Base-by-base conservation (phyloP, 192 early-diverging fungal species). In the Coemansia pectinata region DNA sequence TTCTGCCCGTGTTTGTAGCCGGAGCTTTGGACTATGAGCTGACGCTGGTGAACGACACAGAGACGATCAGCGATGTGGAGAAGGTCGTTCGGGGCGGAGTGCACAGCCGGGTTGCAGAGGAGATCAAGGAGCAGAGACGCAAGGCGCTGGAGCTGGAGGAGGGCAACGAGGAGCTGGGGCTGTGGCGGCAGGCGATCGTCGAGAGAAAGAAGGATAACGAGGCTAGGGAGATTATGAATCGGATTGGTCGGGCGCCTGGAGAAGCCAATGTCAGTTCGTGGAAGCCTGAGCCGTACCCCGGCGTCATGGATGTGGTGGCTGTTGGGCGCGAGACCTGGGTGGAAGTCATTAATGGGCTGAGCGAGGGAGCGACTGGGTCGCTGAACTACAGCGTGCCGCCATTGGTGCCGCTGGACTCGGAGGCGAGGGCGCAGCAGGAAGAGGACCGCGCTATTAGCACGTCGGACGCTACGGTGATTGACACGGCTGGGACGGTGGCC, bases 21-120 rank as follows among this genome's bases (percentile, higher is more conserved):
- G 81, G 81, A 1, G 81, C 81, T 34, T 68, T 84, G 39, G 81
- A 84, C 63, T 84, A 84, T 55, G 82, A 84, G 68, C 65, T 84
- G 23, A 79, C 74, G 14, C 52, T 84, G 62, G 82, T 84, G 17
- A 79, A 78, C 71, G 82, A 84, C 40, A 79, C 70, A 14, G 69
- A 69, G 59, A 67, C 59, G 12, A 60, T 69, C 36, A 65, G 39
- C 60, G 67, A 73, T 38, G 17, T 47, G 11, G 82, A 79, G 58
- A 57, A 64, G 41, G 74, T 69, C n/a, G 66, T 79, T 4, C 82
- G 77, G 6, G 82, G 82, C 8, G 74, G 77, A 0, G 67, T 79
- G 42, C 82, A 84, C 59, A 67, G 58, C 9, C 25, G 25, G 25
- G 68, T 84, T 10, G 70, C 77, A 0, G 70, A 84, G 38, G 82